Evolutionary conservation across 805 yeast species (phyloP), one percentile per base, ranked within the genome.

Genomic region (Candida suzukii): DNA sequence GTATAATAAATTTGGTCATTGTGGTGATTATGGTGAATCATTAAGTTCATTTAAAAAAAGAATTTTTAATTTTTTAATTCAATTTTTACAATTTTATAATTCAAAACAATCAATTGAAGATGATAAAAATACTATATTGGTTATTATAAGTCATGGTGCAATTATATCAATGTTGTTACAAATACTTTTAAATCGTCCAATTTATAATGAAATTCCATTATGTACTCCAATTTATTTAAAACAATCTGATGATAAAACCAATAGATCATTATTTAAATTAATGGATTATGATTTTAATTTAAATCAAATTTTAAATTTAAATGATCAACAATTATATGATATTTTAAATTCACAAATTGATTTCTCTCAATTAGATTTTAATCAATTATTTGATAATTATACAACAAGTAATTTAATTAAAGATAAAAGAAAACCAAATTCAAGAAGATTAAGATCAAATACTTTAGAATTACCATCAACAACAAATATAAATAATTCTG

Each of bases 11-110:
- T 51, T 65, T 38, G 73, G 74, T 2, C 61, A 60, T 25, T 66
- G 72, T 28, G 74, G 74, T 16, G 67, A 64, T 11, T 69, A 65
- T 43, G 69, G 67, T 16, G 74, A 70, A 49, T 57, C 63, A 1
- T 61, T 66, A 2, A 41, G 49, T 3, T 61, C 60, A 7, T 68
- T 68, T 42, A 64, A 61, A 21, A 41, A 46, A 9, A 52, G 74
- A 39, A 57, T 70, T 37, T 61, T 53, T 34, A 50, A 52, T 7
- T 69, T 64, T 19, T 41, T 68, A 25, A 56, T 58, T 12, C 50
- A 60, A 7, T 51, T 69, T 10, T 41, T 66, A 14, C 64, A 62
- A 39, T 56, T 51, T 38, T 59, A 63, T 38, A 50, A 56, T 21
- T 47, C 43, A 10, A 39, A 44, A n/a, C 51, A 61, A 11, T 38